Percentiles rank a stretch among this genome's conserved stretches.
Conservation (phyloP, 2,329 filamentous ascomycete genomes). For the Sporothrix inflata region DNA sequence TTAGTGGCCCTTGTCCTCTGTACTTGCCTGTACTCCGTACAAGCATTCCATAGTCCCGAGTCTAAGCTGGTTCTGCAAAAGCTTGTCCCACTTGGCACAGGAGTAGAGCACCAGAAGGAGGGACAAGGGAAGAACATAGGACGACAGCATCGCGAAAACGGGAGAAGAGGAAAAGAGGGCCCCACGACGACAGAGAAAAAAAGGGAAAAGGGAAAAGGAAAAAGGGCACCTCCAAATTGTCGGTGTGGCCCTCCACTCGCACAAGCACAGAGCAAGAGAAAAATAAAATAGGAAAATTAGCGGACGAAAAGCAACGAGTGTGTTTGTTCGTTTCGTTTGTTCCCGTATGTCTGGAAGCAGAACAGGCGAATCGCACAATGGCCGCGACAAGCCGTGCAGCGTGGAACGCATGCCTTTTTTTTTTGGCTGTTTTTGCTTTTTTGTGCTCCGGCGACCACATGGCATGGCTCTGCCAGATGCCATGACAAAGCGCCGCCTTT, state of each 20-base stretch:
- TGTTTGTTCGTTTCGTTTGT: not conserved
- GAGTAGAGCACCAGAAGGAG: not conserved
- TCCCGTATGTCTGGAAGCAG: not conserved
- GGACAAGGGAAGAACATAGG: not conserved
- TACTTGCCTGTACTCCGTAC: not conserved
- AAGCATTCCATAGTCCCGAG: conserved; percentile 3
- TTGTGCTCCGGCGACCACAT: not conserved
- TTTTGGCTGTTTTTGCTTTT: not conserved
- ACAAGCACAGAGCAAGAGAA: not conserved
- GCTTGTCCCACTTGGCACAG: conserved; percentile 12
- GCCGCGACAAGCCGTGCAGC: not conserved
- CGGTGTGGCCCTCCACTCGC: conserved; percentile 3
- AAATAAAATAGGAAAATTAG: not conserved
- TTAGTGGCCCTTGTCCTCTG: conserved; percentile 5
- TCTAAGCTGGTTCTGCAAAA: conserved; percentile 19
- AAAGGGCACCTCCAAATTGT: not conserved
- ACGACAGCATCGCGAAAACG: not conserved
- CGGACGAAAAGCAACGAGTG: not conserved
- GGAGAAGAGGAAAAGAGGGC: not conserved
- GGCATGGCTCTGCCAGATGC: not conserved
- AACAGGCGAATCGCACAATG: not conserved
- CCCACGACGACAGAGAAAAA: not conserved
- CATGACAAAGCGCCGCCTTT: conserved; percentile 4
- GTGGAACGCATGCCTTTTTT: not conserved
- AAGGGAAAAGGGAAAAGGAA: not conserved